Percentiles rank a stretch among this genome's conserved stretches.
Conservation (phyloP, 2,329 filamentous ascomycete genomes). For the Trichocomaceae sp. region DNA sequence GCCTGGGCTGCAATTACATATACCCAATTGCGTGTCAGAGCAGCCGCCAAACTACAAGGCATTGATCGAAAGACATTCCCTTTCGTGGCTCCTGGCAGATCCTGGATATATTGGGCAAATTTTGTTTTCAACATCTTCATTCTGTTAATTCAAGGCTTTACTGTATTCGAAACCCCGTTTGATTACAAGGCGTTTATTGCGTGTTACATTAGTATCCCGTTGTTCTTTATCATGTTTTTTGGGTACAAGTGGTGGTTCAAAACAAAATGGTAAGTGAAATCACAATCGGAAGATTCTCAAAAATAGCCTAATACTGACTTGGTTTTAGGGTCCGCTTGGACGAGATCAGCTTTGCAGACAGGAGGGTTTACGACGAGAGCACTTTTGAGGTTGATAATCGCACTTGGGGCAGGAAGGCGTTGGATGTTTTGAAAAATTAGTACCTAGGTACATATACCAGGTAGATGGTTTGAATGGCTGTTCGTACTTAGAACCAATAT, state of each 20-base stretch:
- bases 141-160: not conserved
- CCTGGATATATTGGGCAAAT: not conserved
- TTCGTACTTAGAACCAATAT: no score
- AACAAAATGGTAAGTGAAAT: not conserved
- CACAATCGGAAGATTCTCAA: no score
- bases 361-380: not conserved
- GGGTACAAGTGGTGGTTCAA: slow-evolving; percentile 9
- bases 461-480: no score
- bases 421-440: not conserved
- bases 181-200: not conserved
- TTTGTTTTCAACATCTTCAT: not conserved
- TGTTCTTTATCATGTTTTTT: slow-evolving; percentile 4
- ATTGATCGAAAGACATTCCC: not conserved
- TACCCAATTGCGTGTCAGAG: not conserved
- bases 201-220: slow-evolving; percentile 2
- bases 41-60: not conserved
- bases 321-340: not conserved
- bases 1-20: not conserved
- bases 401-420: not conserved
- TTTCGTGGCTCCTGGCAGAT: not conserved
- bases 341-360: not conserved
- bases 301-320: not conserved
- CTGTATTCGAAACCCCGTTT: not conserved
- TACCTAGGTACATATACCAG: no score
- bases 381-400: not conserved